Percentiles rank a stretch among this genome's conserved stretches.
Evolutionary conservation across 192 early-diverging fungal genomes (phyloP).

Genomic region (Podila epigama): DNA sequence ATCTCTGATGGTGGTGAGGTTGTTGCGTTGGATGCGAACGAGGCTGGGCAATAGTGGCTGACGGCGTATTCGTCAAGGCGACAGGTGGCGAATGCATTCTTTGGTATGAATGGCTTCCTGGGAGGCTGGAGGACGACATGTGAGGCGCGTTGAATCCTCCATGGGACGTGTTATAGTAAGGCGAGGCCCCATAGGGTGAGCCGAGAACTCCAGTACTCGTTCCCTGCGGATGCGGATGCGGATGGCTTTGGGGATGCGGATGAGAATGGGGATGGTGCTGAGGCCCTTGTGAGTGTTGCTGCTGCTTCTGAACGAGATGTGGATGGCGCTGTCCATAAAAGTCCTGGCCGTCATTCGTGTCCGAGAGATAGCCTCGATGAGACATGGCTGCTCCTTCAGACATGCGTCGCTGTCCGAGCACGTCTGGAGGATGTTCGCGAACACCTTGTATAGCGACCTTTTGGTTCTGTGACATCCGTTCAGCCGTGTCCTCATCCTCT

Average conservation of each 20-base stretch:
- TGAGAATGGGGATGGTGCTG: conserved; percentile 9
- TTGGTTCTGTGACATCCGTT: background rate
- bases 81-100: conserved; percentile 11
- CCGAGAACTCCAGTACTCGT: conserved; percentile 5
- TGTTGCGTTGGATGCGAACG: conserved; percentile 1
- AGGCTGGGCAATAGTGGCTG: conserved; percentile 7
- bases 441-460: background rate
- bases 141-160: conserved; percentile 29
- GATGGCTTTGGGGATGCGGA: conserved; percentile 1
- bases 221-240: background rate
- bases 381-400: conserved; percentile 3
- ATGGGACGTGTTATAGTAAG: conserved; percentile 16
- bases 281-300: background rate
- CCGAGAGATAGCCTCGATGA: conserved; percentile 4
- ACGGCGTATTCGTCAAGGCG: conserved; percentile 8
- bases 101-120: conserved; percentile 10
- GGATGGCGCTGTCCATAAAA: conserved; percentile 13
- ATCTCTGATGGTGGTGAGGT: conserved; percentile 21
- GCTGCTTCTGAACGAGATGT: background rate
- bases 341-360: background rate
- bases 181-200: conserved; percentile 23
- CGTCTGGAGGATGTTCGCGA: background rate
- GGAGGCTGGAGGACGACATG: background rate
- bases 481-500: conserved; percentile 34
- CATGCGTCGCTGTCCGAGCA: conserved; percentile 3